Evolutionary conservation across 768 basidiomycete species (phyloP).

Genomic region (Lactifluus hygrophoroides): DNA sequence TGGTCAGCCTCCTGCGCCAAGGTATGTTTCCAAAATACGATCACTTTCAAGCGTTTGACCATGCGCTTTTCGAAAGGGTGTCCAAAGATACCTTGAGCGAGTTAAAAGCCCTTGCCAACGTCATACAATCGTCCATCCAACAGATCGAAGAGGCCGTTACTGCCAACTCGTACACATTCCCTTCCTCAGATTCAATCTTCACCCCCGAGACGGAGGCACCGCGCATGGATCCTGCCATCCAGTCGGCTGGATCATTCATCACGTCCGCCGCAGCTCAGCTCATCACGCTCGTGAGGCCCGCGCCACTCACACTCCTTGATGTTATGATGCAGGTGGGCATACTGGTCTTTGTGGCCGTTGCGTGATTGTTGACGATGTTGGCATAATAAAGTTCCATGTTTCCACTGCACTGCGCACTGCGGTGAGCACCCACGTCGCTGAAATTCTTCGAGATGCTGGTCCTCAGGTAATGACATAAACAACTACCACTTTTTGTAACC

Average conservation of each 20-base stretch:
- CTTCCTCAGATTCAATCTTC: background rate
- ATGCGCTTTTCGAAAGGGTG: background rate
- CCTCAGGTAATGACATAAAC: background rate
- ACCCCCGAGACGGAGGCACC: background rate
- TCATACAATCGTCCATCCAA: conserved; percentile 3
- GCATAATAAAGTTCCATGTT: background rate
- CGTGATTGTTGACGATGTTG: background rate
- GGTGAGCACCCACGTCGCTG: background rate
- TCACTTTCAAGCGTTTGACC: background rate
- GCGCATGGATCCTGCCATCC: background rate
- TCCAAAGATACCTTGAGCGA: background rate
- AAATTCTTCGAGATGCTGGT: conserved; percentile 18
- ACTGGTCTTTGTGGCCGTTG: background rate
- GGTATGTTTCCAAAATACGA: background rate
- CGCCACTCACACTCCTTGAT: background rate
- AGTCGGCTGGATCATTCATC: conserved; percentile 2
- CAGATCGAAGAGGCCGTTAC: background rate
- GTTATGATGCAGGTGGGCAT: background rate
- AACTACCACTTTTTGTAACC: too few relatives aligned
- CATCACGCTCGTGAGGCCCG: conserved; percentile 1
- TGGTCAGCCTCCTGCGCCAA: background rate
- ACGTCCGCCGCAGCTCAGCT: conserved; percentile 2
- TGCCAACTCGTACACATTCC: background rate
- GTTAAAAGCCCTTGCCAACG: conserved; percentile 5
- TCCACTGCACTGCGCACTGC: background rate